Percentiles rank a stretch among this genome's conserved stretches.
These are phyloP conservation scores for Podila verticillata DNA, from an alignment of 192 early-diverging fungal genomes.

Conservation along the genomic window DNA sequence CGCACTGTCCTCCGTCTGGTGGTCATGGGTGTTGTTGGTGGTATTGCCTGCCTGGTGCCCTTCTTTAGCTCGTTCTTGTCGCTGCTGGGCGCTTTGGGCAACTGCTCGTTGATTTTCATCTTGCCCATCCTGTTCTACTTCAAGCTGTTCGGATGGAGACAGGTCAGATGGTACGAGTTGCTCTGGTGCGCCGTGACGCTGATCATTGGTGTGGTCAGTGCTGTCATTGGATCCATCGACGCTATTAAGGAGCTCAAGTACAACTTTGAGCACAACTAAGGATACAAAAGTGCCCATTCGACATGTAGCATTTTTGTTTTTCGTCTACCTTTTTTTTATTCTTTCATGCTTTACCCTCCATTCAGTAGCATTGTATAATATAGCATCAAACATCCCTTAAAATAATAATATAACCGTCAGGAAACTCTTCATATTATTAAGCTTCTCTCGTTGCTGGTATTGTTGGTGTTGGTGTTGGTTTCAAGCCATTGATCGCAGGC, in stretches of 20 bases:
- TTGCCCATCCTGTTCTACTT: conserved; percentile 64
- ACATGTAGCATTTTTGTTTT: neutral
- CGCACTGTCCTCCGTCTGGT: conserved; percentile 58
- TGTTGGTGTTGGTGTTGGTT: too few relatives aligned
- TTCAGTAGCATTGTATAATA: neutral
- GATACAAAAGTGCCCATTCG: too few relatives aligned
- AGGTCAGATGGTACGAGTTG: conserved; percentile 48
- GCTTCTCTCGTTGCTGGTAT: too few relatives aligned
- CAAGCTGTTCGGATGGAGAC: conserved; percentile 59
- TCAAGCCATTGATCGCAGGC: too few relatives aligned
- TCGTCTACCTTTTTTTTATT: neutral
- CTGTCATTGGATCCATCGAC: conserved; percentile 72
- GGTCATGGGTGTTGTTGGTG: conserved; percentile 52
- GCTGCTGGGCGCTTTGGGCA: conserved; percentile 66
- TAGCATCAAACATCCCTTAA: too few relatives aligned
- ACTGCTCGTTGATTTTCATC: conserved; percentile 64
- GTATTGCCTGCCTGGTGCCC: conserved; percentile 59
- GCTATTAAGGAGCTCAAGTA: conserved; percentile 65
- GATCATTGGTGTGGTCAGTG: conserved; percentile 62
- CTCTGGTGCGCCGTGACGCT: conserved; percentile 41
- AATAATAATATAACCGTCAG: too few relatives aligned
- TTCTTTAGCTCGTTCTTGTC: conserved; percentile 71
- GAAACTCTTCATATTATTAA: too few relatives aligned
- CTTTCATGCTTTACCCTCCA: neutral
- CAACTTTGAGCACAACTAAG: conserved; percentile 43